These are phyloP conservation scores for Salix udensis DNA, from an alignment of 345 rosid species.

Conservation along the genomic window DNA sequence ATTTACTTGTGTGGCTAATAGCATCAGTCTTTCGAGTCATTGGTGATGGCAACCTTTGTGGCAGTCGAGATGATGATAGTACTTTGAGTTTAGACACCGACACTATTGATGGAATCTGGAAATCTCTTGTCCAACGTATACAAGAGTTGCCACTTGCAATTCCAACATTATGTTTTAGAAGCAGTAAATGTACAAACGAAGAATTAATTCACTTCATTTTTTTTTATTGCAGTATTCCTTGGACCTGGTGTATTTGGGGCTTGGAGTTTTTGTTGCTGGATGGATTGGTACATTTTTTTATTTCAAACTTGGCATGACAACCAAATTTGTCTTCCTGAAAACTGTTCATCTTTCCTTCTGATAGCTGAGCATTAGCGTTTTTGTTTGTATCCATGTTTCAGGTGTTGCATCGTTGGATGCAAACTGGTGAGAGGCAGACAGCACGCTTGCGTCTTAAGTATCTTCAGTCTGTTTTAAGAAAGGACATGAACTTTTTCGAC, in stretches of 20 bases:
- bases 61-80: no score
- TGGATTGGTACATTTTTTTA: slow-evolving; percentile 56
- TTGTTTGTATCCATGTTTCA: slow-evolving; percentile 17
- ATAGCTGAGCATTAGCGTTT: slow-evolving; percentile 2
- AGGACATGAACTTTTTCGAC: slow-evolving; percentile 69
- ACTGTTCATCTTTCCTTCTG: neutral
- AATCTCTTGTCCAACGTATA: no score
- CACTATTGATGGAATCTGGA: no score
- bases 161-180: no score
- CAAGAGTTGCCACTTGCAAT: no score
- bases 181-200: no score
- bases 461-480: slow-evolving; percentile 55
- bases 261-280: slow-evolving; percentile 47
- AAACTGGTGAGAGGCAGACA: slow-evolving; percentile 87
- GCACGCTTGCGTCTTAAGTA: slow-evolving; percentile 61
- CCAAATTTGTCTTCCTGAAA: neutral
- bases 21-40: no score
- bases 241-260: slow-evolving; percentile 63
- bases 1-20: no score
- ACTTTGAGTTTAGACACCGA: no score
- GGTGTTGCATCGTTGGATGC: slow-evolving; percentile 80
- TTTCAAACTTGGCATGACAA: neutral
- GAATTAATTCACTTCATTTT: neutral
- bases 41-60: no score
- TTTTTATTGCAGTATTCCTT: slow-evolving; percentile 51